Conservation (phyloP, 2,329 filamentous ascomycete genomes). For the Venturia aucupariae region DNA sequence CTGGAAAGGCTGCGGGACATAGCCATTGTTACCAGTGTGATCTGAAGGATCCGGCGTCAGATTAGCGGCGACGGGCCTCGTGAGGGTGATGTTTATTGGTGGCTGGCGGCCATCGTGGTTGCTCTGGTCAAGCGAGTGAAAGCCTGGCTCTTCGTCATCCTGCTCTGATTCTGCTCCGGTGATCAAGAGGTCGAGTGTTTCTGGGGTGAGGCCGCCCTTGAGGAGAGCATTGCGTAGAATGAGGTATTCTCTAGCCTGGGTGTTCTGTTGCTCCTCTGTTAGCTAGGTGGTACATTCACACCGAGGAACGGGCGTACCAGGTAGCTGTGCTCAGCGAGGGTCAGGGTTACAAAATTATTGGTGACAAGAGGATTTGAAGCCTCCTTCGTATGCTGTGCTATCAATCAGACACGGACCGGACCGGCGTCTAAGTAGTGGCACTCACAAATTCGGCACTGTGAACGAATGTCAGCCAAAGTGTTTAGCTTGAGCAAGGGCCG, state of each 20-base stretch:
- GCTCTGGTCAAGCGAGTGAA: not conserved
- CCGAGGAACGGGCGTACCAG: constrained; percentile 34
- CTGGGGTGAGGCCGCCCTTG: constrained; percentile 39
- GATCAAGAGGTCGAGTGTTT: constrained; percentile 41
- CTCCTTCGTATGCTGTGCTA: constrained; percentile 30
- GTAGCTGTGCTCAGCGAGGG: constrained; percentile 51
- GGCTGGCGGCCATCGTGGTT: not conserved
- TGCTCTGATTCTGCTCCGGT: constrained; percentile 22
- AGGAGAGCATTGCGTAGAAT: constrained; percentile 41
- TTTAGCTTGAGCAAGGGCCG: not conserved
- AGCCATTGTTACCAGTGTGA: constrained; percentile 19
- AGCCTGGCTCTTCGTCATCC: not conserved
- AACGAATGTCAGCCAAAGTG: not conserved
- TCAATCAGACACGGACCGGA: constrained; percentile 10
- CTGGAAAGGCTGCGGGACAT: constrained; percentile 16
- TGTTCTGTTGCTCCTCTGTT: not conserved
- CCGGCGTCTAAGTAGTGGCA: constrained; percentile 16
- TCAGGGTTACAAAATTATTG: constrained; percentile 26
- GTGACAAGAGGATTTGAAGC: not conserved
- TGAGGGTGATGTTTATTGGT: constrained; percentile 16
- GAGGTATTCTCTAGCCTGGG: constrained; percentile 40
- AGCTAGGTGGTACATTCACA: not conserved
- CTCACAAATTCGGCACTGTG: constrained; percentile 41
- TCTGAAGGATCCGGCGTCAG: constrained; percentile 18
- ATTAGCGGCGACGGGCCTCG: constrained; percentile 13